Conservation (phyloP, 805 yeast genomes). For the Ogataea salicorniae region DNA sequence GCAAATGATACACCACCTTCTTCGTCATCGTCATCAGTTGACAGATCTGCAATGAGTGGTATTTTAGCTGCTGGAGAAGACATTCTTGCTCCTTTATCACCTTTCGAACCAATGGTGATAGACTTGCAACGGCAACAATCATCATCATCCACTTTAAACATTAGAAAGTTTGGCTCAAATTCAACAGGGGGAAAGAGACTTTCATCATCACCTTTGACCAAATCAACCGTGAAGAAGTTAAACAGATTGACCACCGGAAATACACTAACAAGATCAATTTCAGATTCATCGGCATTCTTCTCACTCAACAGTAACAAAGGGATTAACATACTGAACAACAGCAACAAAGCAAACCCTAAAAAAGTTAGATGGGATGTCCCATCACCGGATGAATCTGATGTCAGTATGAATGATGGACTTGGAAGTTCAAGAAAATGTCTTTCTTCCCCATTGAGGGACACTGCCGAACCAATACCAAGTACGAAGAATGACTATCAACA, state of each 20-base stretch:
- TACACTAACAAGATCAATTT: slow-evolving; percentile 1
- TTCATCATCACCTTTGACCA: slow-evolving; percentile 21
- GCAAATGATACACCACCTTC: slow-evolving; percentile 1
- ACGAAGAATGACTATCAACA: not conserved
- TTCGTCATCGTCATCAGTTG: not conserved
- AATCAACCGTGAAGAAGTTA: slow-evolving; percentile 12
- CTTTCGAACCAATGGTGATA: not conserved
- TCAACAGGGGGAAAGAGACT: slow-evolving; percentile 15
- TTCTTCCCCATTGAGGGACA: slow-evolving; percentile 6
- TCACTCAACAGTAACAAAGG: slow-evolving; percentile 11
- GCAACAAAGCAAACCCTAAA: slow-evolving; percentile 19
- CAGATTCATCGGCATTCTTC: slow-evolving; percentile 4
- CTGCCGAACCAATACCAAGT: not conserved
- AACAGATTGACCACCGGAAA: slow-evolving; percentile 10
- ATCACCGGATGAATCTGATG: slow-evolving; percentile 15
- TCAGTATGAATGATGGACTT: slow-evolving; percentile 13
- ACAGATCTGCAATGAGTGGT: not conserved
- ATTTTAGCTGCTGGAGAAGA: not conserved
- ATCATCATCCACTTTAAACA: not conserved
- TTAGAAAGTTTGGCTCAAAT: not conserved
- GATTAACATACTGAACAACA: no score
- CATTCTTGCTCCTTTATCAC: not conserved
- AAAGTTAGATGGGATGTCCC: slow-evolving; percentile 45
- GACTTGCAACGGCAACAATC: not conserved
- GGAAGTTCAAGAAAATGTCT: slow-evolving; percentile 2